Percentiles rank a stretch among this genome's conserved stretches.
Conservation (phyloP, 345 rosid species). For the Sisymbrium irio region DNA sequence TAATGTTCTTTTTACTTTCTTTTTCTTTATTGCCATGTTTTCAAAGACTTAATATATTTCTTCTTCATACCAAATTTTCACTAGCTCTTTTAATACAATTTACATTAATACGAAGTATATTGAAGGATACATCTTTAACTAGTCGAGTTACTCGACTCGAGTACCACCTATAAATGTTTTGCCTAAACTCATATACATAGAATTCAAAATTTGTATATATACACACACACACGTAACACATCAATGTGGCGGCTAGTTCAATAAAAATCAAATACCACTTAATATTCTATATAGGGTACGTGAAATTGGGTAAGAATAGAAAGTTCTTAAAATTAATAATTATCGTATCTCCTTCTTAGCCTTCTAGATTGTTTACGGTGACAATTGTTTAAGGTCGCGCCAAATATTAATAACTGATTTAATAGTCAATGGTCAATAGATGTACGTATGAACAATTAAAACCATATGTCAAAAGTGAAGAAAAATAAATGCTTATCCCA, state of each 20-base stretch:
- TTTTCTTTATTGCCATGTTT: background rate
- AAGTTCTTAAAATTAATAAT: background rate
- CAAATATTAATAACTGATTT: background rate
- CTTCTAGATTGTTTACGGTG: conserved; percentile 15
- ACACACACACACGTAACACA: no score
- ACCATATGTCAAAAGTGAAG: conserved; percentile 15
- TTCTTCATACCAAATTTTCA: background rate
- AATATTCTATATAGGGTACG: background rate
- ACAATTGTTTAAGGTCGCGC: background rate
- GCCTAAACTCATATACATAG: no score
- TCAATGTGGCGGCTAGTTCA: background rate
- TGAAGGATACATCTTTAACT: background rate
- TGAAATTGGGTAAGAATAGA: background rate
- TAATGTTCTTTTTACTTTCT: background rate
- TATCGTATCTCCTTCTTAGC: background rate
- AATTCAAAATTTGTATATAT: no score
- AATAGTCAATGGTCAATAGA: conserved; percentile 21
- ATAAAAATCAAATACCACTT: background rate
- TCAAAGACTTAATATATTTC: background rate
- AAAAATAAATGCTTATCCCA: conserved; percentile 10
- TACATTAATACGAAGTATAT: background rate
- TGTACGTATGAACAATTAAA: conserved; percentile 18
- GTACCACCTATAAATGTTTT: background rate
- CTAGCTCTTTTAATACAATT: background rate
- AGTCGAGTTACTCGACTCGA: no score